phyloP scores from a whole-genome alignment of 1,284 basidiomycete species.

The Xerocomus amazonicus region DNA sequence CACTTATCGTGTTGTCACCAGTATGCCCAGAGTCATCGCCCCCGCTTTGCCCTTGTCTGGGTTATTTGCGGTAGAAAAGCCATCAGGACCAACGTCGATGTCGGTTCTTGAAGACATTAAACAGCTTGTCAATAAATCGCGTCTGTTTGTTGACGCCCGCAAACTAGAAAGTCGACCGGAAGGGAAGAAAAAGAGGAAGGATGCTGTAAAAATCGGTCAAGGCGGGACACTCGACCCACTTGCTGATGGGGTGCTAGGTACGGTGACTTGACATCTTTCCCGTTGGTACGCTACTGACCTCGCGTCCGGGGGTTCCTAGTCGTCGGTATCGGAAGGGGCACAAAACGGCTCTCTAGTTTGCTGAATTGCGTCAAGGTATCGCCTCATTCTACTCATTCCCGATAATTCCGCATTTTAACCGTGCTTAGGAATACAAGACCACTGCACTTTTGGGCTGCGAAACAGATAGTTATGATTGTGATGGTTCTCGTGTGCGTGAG shows the following conservation, averaged over 20 bases:
- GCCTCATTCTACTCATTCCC: slow-evolving; percentile 3
- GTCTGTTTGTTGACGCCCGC: slow-evolving; percentile 68
- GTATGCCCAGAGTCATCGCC: slow-evolving; percentile 63
- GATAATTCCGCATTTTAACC: slow-evolving; percentile 16
- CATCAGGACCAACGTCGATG: slow-evolving; percentile 91
- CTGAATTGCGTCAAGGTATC: slow-evolving; percentile 87
- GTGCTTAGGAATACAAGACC: slow-evolving; percentile 79
- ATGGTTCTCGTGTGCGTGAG: slow-evolving; percentile 73
- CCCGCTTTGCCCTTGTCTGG: slow-evolving; percentile 67
- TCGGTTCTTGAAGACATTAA: slow-evolving; percentile 85
- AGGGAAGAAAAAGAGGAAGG: slow-evolving; percentile 41
- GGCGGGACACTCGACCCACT: slow-evolving; percentile 96
- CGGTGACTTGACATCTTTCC: slow-evolving; percentile 15
- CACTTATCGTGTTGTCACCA: neutral
- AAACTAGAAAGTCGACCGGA: slow-evolving; percentile 46
- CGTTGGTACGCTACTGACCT: slow-evolving; percentile 12
- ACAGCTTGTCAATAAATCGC: slow-evolving; percentile 72
- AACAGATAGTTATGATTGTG: slow-evolving; percentile 92
- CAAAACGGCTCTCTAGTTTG: slow-evolving; percentile 84
- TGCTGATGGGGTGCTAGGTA: slow-evolving; percentile 89
- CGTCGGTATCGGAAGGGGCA: slow-evolving; percentile 86
- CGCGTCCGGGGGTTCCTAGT: slow-evolving; percentile 46
- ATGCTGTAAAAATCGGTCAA: slow-evolving; percentile 78
- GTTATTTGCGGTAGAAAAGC: slow-evolving; percentile 82
- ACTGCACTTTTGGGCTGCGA: slow-evolving; percentile 91